These are phyloP conservation scores for Wickerhamiella infanticola DNA, from an alignment of 1,139 yeast genomes.

Conservation along the genomic window DNA sequence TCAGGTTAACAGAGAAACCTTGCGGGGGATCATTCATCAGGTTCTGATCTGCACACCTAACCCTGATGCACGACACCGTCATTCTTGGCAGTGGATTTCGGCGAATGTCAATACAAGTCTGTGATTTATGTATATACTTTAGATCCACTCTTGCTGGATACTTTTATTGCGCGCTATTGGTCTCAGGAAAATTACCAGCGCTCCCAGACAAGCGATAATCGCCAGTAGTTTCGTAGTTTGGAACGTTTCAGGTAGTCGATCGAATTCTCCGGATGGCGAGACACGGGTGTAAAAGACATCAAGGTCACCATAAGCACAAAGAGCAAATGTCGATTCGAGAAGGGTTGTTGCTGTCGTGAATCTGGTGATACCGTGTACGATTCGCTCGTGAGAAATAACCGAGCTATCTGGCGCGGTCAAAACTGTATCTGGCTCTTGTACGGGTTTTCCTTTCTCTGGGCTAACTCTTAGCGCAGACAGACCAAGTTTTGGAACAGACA, in stretches of 20 bases:
- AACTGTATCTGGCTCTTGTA: slow-evolving; percentile 39
- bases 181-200: slow-evolving; percentile 18
- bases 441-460: slow-evolving; percentile 37
- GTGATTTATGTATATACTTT: neutral
- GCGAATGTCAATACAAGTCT: too few species aligned
- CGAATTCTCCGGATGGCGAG: slow-evolving; percentile 76
- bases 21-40: neutral
- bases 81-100: too few species aligned
- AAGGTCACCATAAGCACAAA: slow-evolving; percentile 44
- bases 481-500: slow-evolving; percentile 46
- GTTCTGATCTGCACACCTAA: neutral
- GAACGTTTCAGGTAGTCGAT: slow-evolving; percentile 51
- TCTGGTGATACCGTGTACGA: slow-evolving; percentile 20
- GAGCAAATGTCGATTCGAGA: slow-evolving; percentile 65
- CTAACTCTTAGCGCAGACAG: slow-evolving; percentile 28
- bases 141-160: slow-evolving; percentile 4
- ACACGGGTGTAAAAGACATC: slow-evolving; percentile 66
- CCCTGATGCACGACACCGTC: neutral
- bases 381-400: slow-evolving; percentile 30
- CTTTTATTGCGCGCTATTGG: slow-evolving; percentile 8
- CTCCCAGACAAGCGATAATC: slow-evolving; percentile 42
- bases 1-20: too few species aligned
- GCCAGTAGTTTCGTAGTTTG: slow-evolving; percentile 47
- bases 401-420: slow-evolving; percentile 33
- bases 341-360: slow-evolving; percentile 45